These are phyloP conservation scores for Sextonia rubra DNA, from an alignment of 164 flowering plant genomes.

Conservation along the genomic window DNA sequence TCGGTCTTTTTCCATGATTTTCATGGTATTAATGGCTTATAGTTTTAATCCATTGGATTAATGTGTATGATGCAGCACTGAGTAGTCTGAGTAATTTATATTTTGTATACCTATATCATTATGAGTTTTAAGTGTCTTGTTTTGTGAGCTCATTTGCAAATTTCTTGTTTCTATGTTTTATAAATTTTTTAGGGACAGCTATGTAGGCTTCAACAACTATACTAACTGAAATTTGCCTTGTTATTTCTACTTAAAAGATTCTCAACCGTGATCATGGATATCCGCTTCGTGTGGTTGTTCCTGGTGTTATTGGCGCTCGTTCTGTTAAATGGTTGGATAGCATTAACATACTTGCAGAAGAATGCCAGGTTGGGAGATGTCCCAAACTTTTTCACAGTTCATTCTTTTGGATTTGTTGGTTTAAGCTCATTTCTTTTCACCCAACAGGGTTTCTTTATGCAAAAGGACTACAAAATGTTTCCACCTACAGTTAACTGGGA, in stretches of 20 bases:
- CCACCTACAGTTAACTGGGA: constrained; percentile 98
- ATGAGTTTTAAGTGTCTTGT: not conserved
- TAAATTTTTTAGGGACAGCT: not conserved
- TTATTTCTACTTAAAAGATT: constrained; percentile 34
- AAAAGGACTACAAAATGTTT: constrained; percentile 97
- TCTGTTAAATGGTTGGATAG: constrained; percentile 96
- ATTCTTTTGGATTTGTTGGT: not conserved
- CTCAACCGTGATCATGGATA: constrained; percentile 97
- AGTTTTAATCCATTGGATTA: not conserved
- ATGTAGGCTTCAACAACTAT: not conserved
- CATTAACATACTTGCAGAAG: constrained; percentile 71
- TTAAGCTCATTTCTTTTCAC: constrained; percentile 4
- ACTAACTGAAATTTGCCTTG: constrained; percentile 6
- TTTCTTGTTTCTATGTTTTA: not conserved
- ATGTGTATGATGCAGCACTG: too few species aligned
- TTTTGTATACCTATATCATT: too few species aligned
- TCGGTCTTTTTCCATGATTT: not conserved
- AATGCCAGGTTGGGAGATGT: constrained; percentile 63
- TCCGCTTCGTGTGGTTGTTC: constrained; percentile 83
- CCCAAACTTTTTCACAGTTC: not conserved
- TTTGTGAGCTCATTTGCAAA: not conserved
- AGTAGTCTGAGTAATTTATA: too few species aligned
- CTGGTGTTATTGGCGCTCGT: constrained; percentile 97
- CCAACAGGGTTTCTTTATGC: constrained; percentile 96
- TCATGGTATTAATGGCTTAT: not conserved